phyloP scores from a whole-genome alignment of 345 rosid genomes.

The Iberis pinnata region DNA sequence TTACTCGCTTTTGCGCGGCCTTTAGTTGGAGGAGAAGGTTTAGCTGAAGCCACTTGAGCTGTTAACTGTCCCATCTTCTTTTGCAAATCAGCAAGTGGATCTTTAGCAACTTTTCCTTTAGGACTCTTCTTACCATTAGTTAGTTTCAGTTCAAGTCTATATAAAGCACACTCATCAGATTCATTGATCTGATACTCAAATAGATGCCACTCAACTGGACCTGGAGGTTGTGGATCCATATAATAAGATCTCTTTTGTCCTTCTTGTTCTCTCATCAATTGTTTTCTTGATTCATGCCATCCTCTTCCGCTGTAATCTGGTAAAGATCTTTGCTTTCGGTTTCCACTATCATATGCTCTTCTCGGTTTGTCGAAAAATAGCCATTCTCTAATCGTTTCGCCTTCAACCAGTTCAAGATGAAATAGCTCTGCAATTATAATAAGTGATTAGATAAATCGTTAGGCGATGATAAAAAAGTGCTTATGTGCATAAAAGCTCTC shows the following conservation, averaged over 20 bases:
- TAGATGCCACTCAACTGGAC: conserved; percentile 94
- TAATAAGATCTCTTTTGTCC: conserved; percentile 96
- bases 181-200: conserved; percentile 92
- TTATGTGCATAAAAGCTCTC: conserved; percentile 11
- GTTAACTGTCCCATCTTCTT: conserved; percentile 93
- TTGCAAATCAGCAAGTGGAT: conserved; percentile 83
- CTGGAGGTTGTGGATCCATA: conserved; percentile 98
- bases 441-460: neutral
- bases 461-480: neutral
- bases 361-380: conserved; percentile 96
- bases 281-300: conserved; percentile 98
- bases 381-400: conserved; percentile 97
- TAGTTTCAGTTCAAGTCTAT: conserved; percentile 89
- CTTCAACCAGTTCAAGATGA: conserved; percentile 78
- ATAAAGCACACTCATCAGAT: conserved; percentile 88
- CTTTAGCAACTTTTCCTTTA: conserved; percentile 60
- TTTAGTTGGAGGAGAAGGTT: no score
- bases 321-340: conserved; percentile 93
- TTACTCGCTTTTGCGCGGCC: no score
- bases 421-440: conserved; percentile 68
- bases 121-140: conserved; percentile 84
- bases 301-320: conserved; percentile 98
- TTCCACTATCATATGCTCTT: conserved; percentile 93
- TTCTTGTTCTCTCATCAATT: conserved; percentile 84
- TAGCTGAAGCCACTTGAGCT: no score